A percentile compares a stretch with the other conserved stretches of the same genome.
phyloP scores from a whole-genome alignment of 306 rosid genomes.

The Datisca glomerata region DNA sequence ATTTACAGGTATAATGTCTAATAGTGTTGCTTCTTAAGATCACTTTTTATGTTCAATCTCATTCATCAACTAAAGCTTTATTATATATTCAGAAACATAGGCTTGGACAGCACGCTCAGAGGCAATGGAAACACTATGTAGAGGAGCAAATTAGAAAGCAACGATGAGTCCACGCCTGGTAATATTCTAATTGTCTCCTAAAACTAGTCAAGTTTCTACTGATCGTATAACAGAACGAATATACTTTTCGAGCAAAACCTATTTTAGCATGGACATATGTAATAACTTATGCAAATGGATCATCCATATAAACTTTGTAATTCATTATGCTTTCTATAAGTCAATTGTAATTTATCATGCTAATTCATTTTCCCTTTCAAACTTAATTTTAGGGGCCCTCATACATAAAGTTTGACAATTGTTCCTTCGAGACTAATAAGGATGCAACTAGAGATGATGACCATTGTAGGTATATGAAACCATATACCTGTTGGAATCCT shows the following conservation, averaged over 20 bases:
- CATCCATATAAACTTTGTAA: too few relatives aligned
- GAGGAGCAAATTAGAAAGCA: constrained; percentile 38
- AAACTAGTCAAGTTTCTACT: neutral
- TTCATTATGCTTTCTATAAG: too few relatives aligned
- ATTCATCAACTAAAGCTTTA: too few relatives aligned
- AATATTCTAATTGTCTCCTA: neutral
- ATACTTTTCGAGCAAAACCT: too few relatives aligned
- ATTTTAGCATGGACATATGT: too few relatives aligned
- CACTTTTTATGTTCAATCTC: neutral
- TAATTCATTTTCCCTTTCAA: neutral
- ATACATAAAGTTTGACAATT: constrained; percentile 35
- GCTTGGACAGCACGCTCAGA: constrained; percentile 58
- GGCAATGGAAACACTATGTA: constrained; percentile 37
- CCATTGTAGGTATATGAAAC: constrained; percentile 42
- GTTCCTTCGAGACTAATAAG: constrained; percentile 28
- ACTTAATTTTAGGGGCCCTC: constrained; percentile 34
- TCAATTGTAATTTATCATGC: neutral
- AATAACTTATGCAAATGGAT: too few relatives aligned
- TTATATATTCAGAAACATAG: constrained; percentile 79
- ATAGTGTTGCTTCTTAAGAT: neutral
- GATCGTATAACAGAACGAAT: too few relatives aligned
- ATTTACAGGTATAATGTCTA: constrained; percentile 74
- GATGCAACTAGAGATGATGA: constrained; percentile 32
- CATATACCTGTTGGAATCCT: too few relatives aligned
- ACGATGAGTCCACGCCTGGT: constrained; percentile 26